Evolutionary conservation across 1,284 basidiomycete genomes (phyloP), one percentile per base, ranked within the genome.

Genomic region (Phellopilus nigrolimitatus): DNA sequence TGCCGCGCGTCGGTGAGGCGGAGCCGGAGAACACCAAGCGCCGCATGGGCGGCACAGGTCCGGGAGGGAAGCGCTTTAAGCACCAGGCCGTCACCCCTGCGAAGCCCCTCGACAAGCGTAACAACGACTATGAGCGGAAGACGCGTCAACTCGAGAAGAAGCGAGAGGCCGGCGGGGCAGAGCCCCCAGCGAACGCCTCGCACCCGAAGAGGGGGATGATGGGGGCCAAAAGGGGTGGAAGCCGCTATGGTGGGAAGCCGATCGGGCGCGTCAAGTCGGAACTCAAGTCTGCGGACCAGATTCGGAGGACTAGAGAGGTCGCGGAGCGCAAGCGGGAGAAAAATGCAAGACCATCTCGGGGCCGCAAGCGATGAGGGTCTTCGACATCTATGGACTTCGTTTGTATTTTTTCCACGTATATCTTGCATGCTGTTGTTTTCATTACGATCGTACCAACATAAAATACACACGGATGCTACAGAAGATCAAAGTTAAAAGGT

Each of bases 1-100:
- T 97, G 39, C 94, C 93, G 0, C 81, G 79, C 55, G 78, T 91
- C 8, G 94, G 94, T 12, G 93, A 97, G 64, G 72, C 70, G 2
- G 91, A 94, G 65, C 68, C 70, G 44, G 76, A 76, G 38, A 64
- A 64, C 24, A 61, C 64, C 25, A 53, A 56, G 21, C 62, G 58
- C 22, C 60, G 68, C 6, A 59, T 64, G 33, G 67, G 65, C 19
- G 55, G 55, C 21, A 57, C 58, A 15, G 65, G 66, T 12, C 58
- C 62, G 17, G 75, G 76, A 10, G 76, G 78, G 45, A 72, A 73
- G 60, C 75, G 74, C 57, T 91, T 82, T 71, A 81, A 77, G 61
- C 88, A 92, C 65, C 80, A 76, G 60, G 79, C 79, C 60, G 66
- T 75, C 21, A 66, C 65, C 0, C 70, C 74, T 5, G 73, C 85